Conservation (phyloP, 2,329 filamentous ascomycete species). For the Diaporthe ampelina region DNA sequence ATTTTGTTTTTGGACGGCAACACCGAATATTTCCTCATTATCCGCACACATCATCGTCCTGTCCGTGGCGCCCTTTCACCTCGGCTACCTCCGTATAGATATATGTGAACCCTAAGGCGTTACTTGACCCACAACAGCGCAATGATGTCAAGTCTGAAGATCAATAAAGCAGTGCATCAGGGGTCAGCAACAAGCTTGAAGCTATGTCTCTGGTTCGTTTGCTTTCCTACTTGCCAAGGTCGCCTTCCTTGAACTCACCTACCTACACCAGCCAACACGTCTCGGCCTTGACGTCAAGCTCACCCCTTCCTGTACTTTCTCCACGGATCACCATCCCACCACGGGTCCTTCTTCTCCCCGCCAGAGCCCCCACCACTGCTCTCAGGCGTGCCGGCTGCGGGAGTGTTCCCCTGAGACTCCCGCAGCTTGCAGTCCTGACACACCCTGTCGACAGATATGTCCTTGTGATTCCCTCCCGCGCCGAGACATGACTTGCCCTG, state of each 20-base stretch:
- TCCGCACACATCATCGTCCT: not conserved
- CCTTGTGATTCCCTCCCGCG: conserved; percentile 44
- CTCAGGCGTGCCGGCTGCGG: conserved; percentile 37
- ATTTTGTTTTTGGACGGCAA: not conserved
- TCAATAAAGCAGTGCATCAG: not conserved
- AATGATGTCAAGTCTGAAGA: not conserved
- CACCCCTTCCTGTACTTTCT: conserved; percentile 37
- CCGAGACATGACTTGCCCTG: conserved; percentile 45
- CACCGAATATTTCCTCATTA: not conserved
- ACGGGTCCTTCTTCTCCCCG: conserved; percentile 40
- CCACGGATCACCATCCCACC: conserved; percentile 44
- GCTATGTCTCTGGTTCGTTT: not conserved
- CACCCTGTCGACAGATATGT: conserved; percentile 38
- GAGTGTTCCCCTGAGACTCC: conserved; percentile 15
- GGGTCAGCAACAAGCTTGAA: not conserved
- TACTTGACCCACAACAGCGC: not conserved
- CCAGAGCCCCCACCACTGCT: conserved; percentile 16
- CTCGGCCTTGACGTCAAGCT: not conserved
- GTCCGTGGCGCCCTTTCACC: no score
- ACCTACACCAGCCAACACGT: not conserved
- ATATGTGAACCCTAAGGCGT: not conserved
- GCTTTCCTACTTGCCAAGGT: not conserved
- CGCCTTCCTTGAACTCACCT: not conserved
- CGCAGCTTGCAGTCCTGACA: conserved; percentile 46
- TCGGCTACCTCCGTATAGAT: not conserved